Evolutionary conservation across 2,329 filamentous ascomycete species (phyloP).

Genomic region (Neurospora sp.): DNA sequence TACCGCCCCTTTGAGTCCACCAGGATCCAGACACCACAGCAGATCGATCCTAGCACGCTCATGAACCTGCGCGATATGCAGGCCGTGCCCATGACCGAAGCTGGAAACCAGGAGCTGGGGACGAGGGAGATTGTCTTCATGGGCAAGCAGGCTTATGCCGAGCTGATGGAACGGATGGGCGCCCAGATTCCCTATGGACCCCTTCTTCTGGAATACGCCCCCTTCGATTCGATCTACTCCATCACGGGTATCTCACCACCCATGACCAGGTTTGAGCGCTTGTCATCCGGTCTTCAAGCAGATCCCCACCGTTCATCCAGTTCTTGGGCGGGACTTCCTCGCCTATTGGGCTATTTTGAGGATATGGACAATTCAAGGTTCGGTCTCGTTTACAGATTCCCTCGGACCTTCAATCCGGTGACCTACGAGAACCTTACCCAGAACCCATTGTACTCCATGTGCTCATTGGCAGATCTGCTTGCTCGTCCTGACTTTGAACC

Average conservation of each 20-base stretch:
- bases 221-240: constrained; percentile 52
- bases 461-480: constrained; percentile 45
- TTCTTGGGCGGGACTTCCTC: constrained; percentile 50
- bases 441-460: constrained; percentile 39
- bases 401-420: constrained; percentile 51
- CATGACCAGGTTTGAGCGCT: constrained; percentile 54
- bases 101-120: constrained; percentile 19
- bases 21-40: constrained; percentile 50
- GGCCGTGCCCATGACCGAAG: constrained; percentile 27
- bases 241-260: constrained; percentile 53
- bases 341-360: constrained; percentile 62
- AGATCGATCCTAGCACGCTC: constrained; percentile 45
- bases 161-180: constrained; percentile 31
- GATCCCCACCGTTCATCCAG: constrained; percentile 40
- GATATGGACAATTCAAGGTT: constrained; percentile 60
- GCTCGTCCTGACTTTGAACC: constrained; percentile 46
- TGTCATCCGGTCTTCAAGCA: constrained; percentile 47
- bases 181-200: constrained; percentile 38
- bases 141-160: constrained; percentile 41
- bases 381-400: constrained; percentile 66
- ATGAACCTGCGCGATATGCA: constrained; percentile 36
- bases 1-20: constrained; percentile 46
- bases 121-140: constrained; percentile 39
- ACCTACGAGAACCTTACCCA: constrained; percentile 41
- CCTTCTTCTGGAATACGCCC: constrained; percentile 62